Conservation (phyloP, 139 green algal species). For the Picochlorum sp. region DNA sequence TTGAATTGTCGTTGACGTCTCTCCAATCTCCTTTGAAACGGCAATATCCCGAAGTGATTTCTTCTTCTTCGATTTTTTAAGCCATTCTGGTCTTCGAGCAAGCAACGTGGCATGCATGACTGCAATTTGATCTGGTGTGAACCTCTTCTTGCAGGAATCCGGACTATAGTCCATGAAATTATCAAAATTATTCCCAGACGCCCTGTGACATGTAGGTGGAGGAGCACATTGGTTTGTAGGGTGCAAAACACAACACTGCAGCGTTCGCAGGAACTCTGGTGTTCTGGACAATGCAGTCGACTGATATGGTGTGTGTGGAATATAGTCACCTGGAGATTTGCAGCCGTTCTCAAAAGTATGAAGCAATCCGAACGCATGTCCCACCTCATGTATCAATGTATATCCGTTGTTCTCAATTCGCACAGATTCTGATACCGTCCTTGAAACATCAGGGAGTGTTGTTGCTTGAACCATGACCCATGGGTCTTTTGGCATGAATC, state of each 20-base stretch:
- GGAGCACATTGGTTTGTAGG: not conserved
- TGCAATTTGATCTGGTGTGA: conserved; percentile 1
- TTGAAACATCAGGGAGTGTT: not conserved
- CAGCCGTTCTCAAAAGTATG: conserved; percentile 4
- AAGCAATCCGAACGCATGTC: not conserved
- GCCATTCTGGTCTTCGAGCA: not conserved
- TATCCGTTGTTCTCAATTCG: not conserved
- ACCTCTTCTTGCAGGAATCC: conserved; percentile 2
- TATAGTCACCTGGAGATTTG: conserved; percentile 2
- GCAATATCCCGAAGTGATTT: not conserved
- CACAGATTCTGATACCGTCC: not conserved
- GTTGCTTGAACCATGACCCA: not conserved
- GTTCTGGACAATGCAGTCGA: not conserved
- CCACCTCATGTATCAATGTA: not conserved
- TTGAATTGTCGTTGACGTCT: not conserved
- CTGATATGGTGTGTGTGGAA: conserved; percentile 5
- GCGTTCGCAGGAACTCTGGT: not conserved
- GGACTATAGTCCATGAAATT: conserved; percentile 4
- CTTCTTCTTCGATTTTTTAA: not conserved
- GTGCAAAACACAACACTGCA: not conserved
- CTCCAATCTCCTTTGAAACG: not conserved
- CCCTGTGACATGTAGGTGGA: not conserved
- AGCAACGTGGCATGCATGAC: not conserved
- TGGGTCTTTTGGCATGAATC: not conserved
- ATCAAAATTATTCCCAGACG: not conserved